Conservation (phyloP, 2,329 filamentous ascomycete genomes). For the Microthyrium microscopicum region DNA sequence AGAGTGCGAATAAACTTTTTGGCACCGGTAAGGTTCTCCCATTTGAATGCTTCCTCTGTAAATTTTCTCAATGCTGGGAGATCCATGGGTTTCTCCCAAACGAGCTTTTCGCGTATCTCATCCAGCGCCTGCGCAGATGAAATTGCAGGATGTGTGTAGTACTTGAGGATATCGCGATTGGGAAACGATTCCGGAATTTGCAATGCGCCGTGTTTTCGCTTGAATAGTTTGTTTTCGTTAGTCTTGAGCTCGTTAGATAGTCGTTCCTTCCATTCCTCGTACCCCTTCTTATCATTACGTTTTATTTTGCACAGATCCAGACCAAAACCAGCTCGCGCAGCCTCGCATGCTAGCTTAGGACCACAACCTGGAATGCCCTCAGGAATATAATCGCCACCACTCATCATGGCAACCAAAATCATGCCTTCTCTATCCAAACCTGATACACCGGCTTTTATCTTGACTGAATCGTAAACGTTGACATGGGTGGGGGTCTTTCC, state of each 20-base stretch:
- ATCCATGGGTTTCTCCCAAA: constrained; percentile 49
- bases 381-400: constrained; percentile 84
- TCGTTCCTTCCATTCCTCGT: constrained; percentile 54
- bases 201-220: constrained; percentile 55
- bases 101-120: constrained; percentile 34
- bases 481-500: constrained; percentile 66
- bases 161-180: constrained; percentile 58
- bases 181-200: constrained; percentile 70
- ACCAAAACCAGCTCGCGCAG: constrained; percentile 76
- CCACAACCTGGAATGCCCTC: constrained; percentile 80
- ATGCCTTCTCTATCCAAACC: constrained; percentile 77
- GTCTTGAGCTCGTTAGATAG: constrained; percentile 62
- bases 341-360: constrained; percentile 75
- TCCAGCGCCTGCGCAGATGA: constrained; percentile 44
- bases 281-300: constrained; percentile 38
- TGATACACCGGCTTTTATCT: constrained; percentile 34
- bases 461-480: constrained; percentile 57
- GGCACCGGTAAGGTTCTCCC: constrained; percentile 62
- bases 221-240: constrained; percentile 72
- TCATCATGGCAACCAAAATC: constrained; percentile 87
- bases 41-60: constrained; percentile 66
- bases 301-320: constrained; percentile 52
- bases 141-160: constrained; percentile 76
- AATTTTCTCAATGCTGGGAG: constrained; percentile 54
- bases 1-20: constrained; percentile 71